These are phyloP conservation scores for Colletotrichum trifolii DNA, from an alignment of 2,329 filamentous ascomycete genomes.

Conservation along the genomic window DNA sequence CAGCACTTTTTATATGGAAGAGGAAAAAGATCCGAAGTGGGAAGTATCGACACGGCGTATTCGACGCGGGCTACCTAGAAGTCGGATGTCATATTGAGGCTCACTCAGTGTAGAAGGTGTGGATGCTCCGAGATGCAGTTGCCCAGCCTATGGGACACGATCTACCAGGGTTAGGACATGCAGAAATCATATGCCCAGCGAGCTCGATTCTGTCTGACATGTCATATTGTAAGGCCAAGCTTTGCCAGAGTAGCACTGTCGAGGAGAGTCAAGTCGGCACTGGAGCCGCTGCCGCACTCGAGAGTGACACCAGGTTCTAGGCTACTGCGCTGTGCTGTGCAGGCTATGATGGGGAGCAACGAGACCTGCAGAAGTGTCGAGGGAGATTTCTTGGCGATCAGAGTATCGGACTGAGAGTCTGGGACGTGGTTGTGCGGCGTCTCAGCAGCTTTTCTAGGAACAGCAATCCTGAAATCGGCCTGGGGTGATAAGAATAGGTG, in stretches of 20 bases:
- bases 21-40: too few species aligned
- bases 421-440: slow-evolving; percentile 35
- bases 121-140: not conserved
- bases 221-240: slow-evolving; percentile 29
- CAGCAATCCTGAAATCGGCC: not conserved
- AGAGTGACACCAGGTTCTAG: slow-evolving; percentile 3
- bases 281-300: slow-evolving; percentile 25
- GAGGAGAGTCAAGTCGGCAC: slow-evolving; percentile 27
- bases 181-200: slow-evolving; percentile 18
- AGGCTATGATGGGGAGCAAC: too few species aligned
- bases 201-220: slow-evolving; percentile 19
- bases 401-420: slow-evolving; percentile 34
- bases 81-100: slow-evolving; percentile 21
- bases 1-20: too few species aligned
- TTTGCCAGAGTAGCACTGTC: slow-evolving; percentile 30
- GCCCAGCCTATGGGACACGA: slow-evolving; percentile 8
- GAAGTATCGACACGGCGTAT: not conserved
- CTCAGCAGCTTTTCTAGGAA: slow-evolving; percentile 37
- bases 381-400: slow-evolving; percentile 34
- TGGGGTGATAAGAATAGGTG: slow-evolving; percentile 1
- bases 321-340: too few species aligned
- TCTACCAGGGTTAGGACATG: slow-evolving; percentile 14
- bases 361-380: not conserved
- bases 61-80: slow-evolving; percentile 11
- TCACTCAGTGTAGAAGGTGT: slow-evolving; percentile 8